Evolutionary conservation across 805 yeast genomes (phyloP).

Genomic region (Ogataea nonfermentans): DNA sequence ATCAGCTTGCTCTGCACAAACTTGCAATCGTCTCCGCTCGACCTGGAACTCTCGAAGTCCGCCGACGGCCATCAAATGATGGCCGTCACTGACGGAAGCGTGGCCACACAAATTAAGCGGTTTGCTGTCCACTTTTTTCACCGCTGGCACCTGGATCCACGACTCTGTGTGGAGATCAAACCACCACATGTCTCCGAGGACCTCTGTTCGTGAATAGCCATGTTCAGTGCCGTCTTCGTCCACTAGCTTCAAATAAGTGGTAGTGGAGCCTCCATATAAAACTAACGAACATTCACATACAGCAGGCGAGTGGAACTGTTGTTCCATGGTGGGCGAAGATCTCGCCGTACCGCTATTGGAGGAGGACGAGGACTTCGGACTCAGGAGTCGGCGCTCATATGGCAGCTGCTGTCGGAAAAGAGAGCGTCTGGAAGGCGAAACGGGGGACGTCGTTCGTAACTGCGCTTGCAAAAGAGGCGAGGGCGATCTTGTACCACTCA

Average conservation of each 20-base stretch:
- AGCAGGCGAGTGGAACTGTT: conserved; percentile 1
- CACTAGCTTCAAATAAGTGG: conserved; percentile 23
- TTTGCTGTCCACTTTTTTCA: conserved; percentile 4
- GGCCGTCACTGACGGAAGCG: conserved; percentile 17
- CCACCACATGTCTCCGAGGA: conserved; percentile 51
- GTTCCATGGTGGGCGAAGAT: conserved; percentile 15
- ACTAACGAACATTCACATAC: conserved; percentile 25
- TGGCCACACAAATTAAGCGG: conserved; percentile 30
- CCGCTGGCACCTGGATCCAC: conserved; percentile 36
- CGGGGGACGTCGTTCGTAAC: not conserved
- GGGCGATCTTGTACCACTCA: no score
- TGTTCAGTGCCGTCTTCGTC: conserved; percentile 18
- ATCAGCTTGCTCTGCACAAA: not conserved
- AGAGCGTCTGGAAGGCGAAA: not conserved
- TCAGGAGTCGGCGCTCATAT: no score
- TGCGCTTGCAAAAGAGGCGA: not conserved
- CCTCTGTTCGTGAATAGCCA: conserved; percentile 25
- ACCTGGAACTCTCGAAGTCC: conserved; percentile 24
- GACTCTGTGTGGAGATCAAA: conserved; percentile 43
- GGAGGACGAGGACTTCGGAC: not conserved
- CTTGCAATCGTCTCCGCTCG: not conserved
- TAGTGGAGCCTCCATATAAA: conserved; percentile 35
- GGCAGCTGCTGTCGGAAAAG: no score
- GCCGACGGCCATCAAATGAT: conserved; percentile 25
- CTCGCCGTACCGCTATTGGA: conserved; percentile 8